Percentiles rank a stretch among this genome's conserved stretches.
phyloP scores from a whole-genome alignment of 176 grass and related monocot genomes.

The Themeda triandra region DNA sequence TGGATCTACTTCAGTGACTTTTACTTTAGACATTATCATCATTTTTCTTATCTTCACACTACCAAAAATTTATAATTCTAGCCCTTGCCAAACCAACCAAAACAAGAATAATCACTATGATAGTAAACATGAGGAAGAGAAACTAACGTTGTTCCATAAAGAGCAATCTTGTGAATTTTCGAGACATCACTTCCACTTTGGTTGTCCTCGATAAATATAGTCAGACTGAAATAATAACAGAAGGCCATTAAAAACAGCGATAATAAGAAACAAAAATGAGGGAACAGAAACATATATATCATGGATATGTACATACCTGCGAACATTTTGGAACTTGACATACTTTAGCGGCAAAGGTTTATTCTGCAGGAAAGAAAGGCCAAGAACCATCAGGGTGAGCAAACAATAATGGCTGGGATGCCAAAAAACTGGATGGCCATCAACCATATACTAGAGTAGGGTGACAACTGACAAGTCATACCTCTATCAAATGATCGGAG shows the following conservation, averaged over 20 bases:
- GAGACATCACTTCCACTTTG: slow-evolving; percentile 75
- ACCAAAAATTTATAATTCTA: neutral
- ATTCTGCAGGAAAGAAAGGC: slow-evolving; percentile 48
- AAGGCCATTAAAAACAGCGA: slow-evolving; percentile 16
- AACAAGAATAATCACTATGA: neutral
- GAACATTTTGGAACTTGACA: slow-evolving; percentile 99
- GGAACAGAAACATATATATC: too few species aligned
- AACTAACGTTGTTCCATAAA: slow-evolving; percentile 91
- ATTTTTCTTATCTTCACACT: neutral
- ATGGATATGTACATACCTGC: slow-evolving; percentile 54
- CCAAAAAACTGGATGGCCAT: neutral
- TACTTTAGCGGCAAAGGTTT: slow-evolving; percentile 71
- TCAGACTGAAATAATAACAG: slow-evolving; percentile 54
- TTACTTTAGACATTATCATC: neutral
- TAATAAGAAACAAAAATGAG: neutral
- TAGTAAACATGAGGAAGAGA: neutral
- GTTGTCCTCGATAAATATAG: slow-evolving; percentile 98
- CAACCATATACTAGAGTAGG: neutral
- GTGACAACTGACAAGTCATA: slow-evolving; percentile 17
- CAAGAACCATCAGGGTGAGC: slow-evolving; percentile 10
- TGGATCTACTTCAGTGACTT: neutral
- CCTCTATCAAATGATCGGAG: slow-evolving; percentile 63
- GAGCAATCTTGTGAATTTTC: slow-evolving; percentile 85
- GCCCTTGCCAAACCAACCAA: neutral
- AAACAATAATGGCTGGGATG: slow-evolving; percentile 4